Evolutionary conservation across 768 basidiomycete genomes (phyloP).

Genomic region (Boletus reticulatus): DNA sequence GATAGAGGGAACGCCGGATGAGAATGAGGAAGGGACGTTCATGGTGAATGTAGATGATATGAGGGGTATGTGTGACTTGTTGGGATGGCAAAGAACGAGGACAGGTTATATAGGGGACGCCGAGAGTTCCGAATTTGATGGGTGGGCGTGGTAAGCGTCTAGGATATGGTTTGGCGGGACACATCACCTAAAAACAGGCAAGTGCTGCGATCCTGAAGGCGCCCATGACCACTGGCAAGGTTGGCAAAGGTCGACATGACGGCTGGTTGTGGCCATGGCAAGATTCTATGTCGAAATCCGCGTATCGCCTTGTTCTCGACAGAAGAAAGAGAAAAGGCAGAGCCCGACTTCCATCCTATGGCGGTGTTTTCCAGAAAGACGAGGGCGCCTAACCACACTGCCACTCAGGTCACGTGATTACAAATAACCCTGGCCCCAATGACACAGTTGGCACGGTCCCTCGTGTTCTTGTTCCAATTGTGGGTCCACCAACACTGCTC

Average conservation of each 20-base stretch:
- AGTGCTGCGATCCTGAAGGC: conserved; percentile 1
- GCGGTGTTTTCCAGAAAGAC: conserved; percentile 22
- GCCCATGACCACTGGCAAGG: background rate
- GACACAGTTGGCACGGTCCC: too few species aligned
- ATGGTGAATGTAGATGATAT: conserved; percentile 2
- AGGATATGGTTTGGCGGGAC: background rate
- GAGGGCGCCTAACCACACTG: conserved; percentile 2
- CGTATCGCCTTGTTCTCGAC: conserved; percentile 8
- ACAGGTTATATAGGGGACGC: conserved; percentile 21
- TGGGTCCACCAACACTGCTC: conserved; percentile 2
- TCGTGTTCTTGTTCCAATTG: background rate
- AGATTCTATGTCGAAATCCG: conserved; percentile 12
- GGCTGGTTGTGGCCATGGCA: background rate
- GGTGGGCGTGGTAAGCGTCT: conserved; percentile 11
- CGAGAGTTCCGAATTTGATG: conserved; percentile 4
- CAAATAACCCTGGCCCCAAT: too few species aligned
- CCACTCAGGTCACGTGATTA: conserved; percentile 16
- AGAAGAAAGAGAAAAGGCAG: background rate
- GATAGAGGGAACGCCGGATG: conserved; percentile 17
- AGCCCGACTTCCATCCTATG: background rate
- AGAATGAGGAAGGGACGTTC: conserved; percentile 1
- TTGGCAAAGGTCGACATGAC: background rate
- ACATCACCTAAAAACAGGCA: background rate
- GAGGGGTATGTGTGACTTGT: conserved; percentile 12
- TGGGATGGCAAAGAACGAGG: background rate